Evolutionary conservation across 257 asterid genomes (phyloP), one percentile per base, ranked within the genome.

Genomic region (Galeopsis tetrahit): DNA sequence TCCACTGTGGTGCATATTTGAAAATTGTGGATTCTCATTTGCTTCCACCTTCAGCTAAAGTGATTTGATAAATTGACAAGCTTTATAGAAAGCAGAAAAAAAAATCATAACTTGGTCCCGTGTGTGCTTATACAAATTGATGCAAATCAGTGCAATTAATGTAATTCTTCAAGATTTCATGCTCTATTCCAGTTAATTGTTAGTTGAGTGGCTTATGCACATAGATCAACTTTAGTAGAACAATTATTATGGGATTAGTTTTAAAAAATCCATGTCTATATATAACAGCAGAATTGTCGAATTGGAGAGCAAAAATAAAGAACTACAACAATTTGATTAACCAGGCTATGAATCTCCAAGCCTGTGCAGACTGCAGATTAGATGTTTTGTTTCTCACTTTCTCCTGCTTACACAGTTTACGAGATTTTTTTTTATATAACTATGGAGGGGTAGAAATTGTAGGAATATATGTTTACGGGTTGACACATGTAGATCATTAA

Each of bases 301-400:
- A 21, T 57, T 21, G 6, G 63, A 17, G 51, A 55, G 13, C 57
- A 51, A 15, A 52, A 60, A 39, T 28, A 68, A 11, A 42, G 56
- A 70, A 15, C 40, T 34, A 48, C 43, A 17, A 65, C 73, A 13
- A 63, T 64, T 61, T 38, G 57, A 68, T 44, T 43, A 2, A 44
- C 52, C 52, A 44, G 52, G 52, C 4, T 44, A 10, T 44, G 52
- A 10, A 46, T 48, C 55, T 48, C 56, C 21, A 17, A 57, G 36
- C 42, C 36, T 3, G 15, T 53, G 39, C 34, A 13, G 43, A 28
- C 2, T 53, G 39, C 34, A 13, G 43, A 28, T 3, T 62, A 35
- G 10, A 53, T 48, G 60, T 32, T 66, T 9, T 38, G 58, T 69
- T 39, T 63, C 62, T 15, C 48, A 42, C n/a, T 69, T 39, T 63